phyloP scores from a whole-genome alignment of 345 rosid genomes.

The Raphanus raphanistrum region DNA sequence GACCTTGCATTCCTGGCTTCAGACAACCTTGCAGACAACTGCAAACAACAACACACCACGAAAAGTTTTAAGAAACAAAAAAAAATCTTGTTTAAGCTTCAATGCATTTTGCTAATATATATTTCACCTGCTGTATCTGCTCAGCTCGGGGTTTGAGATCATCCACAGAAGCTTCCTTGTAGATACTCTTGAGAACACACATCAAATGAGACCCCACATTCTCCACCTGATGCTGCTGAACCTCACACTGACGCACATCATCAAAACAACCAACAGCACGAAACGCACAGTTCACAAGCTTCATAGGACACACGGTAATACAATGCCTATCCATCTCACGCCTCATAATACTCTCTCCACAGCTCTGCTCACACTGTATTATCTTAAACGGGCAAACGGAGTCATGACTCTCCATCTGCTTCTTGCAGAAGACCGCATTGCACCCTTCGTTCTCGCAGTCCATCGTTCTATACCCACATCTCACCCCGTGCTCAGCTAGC shows the following conservation, averaged over 20 bases:
- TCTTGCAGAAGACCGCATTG: constrained; percentile 46
- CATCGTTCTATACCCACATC: constrained; percentile 63
- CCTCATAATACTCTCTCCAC: constrained; percentile 66
- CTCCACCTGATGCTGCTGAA: constrained; percentile 56
- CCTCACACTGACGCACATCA: constrained; percentile 49
- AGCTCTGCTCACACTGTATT: constrained; percentile 77
- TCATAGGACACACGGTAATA: constrained; percentile 85
- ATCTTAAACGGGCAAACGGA: constrained; percentile 76
- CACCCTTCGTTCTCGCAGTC: constrained; percentile 77
- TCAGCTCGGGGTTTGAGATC: constrained; percentile 55
- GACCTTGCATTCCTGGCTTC: constrained; percentile 56
- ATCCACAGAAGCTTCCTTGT: constrained; percentile 55
- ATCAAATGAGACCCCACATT: constrained; percentile 57
- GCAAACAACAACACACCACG: constrained; percentile 23
- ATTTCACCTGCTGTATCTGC: constrained; percentile 58
- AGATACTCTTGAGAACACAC: constrained; percentile 55
- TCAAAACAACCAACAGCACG: constrained; percentile 72
- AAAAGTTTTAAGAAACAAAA: background rate
- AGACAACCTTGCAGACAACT: constrained; percentile 52
- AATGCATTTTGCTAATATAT: background rate
- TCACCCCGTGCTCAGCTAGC: constrained; percentile 46
- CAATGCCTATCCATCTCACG: constrained; percentile 92
- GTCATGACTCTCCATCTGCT: constrained; percentile 65
- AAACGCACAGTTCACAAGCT: constrained; percentile 80
- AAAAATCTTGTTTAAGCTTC: background rate